Evolutionary conservation across 1,139 yeast species (phyloP), one percentile per base, ranked within the genome.

Genomic region (Groenewaldozyma auringiensis): DNA sequence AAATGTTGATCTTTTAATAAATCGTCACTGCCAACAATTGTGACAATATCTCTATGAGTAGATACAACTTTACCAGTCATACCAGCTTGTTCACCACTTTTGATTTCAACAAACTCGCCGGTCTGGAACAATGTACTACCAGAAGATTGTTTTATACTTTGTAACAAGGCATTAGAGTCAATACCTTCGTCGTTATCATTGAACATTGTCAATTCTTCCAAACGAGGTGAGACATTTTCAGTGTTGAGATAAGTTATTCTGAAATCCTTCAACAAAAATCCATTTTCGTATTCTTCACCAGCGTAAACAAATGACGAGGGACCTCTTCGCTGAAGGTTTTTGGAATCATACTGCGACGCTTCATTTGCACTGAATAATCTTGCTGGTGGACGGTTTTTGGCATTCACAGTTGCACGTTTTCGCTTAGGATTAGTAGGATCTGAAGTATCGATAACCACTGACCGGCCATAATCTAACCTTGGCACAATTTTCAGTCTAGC

Each of bases 401-500:
- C 69, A 60, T 69, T 61, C 60, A 74, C 64, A n/a, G 67, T 65
- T 39, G 68, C 63, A 45, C 76, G 65, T 61, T 78, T 75, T 49
- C 78, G 65, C 57, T 75, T 77, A 21, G 68, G 67, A 37, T 65
- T 65, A 8, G n/a, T 20, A 4, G 66, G 59, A 8, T 61, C 76
- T 37, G 79, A 75, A 39, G 74, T 77, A 49, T 76, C 79, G 44
- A 72, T 68, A 43, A 78, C 81, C 41, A 73, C 76, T 47, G 79
- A 72, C 60, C 78, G 79, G 52, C 95, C 95, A 63, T 92, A 92
- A 63, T 92, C 97, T 50, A 92, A 69, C 58, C 98, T 78, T 34
- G 98, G 98, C 21, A 92, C 94, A 51, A 94, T 73, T 61, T 87
- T 87, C 59, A 95, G 79, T 60, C 94, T 78, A 21, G 88, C 97